A percentile compares a stretch with the other conserved stretches of the same genome.
phyloP scores from a whole-genome alignment of 2,329 filamentous ascomycete species.

The Pseudogymnoascus sp. region DNA sequence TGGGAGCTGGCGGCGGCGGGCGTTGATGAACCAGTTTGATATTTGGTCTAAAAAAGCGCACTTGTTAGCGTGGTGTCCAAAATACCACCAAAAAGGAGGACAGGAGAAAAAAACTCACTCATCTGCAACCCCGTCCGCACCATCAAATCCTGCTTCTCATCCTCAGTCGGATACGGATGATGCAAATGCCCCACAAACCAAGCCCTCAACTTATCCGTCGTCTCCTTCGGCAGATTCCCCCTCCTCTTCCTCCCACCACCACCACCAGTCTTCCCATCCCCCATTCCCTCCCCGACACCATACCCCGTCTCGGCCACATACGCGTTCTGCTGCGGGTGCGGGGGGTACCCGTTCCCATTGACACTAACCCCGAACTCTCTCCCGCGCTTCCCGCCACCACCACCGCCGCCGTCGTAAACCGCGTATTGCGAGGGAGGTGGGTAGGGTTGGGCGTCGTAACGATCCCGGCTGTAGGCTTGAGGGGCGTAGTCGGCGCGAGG shows the following conservation, averaged over 20 bases:
- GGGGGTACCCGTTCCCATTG: not conserved
- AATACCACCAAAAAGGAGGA: not conserved
- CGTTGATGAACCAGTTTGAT: conserved; percentile 77
- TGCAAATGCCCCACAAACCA: conserved; percentile 74
- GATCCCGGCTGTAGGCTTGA: not conserved
- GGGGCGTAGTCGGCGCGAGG: not conserved
- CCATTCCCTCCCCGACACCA: not conserved
- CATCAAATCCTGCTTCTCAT: conserved; percentile 79
- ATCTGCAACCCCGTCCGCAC: conserved; percentile 68
- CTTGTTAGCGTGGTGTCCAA: not conserved
- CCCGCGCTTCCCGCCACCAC: not conserved
- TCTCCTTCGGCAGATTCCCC: conserved; percentile 85
- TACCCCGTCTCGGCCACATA: not conserved
- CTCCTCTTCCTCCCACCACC: conserved; percentile 49
- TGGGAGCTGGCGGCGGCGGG: conserved; percentile 57
- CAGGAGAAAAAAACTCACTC: conserved; percentile 48
- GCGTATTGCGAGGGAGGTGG: not conserved
- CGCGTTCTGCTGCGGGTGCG: not conserved
- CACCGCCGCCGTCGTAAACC: not conserved
- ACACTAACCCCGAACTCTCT: not conserved
- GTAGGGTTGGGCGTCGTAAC: not conserved
- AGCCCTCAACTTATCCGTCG: conserved; percentile 68
- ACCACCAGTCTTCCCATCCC: conserved; percentile 29
- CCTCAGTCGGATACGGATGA: conserved; percentile 80
- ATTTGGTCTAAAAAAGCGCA: conserved; percentile 48